These are phyloP conservation scores for Colletotrichum musae DNA, from an alignment of 2,329 filamentous ascomycete genomes.

Conservation along the genomic window DNA sequence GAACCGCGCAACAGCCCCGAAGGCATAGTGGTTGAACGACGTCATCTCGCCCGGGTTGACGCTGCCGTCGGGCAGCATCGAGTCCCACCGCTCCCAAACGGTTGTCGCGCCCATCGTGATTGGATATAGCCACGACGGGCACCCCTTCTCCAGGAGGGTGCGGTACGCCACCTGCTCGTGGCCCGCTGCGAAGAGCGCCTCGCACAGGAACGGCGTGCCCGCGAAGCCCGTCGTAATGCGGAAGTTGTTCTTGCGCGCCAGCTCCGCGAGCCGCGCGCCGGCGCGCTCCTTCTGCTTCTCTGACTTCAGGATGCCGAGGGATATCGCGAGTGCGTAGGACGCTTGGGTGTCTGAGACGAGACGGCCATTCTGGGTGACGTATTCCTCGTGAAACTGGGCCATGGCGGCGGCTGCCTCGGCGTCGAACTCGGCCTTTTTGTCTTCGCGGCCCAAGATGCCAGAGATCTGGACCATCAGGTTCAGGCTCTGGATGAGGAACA, in stretches of 20 bases:
- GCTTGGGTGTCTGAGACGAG: slow-evolving; percentile 43
- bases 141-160: slow-evolving; percentile 53
- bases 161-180: slow-evolving; percentile 48
- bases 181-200: slow-evolving; percentile 34
- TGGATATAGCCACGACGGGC: slow-evolving; percentile 56
- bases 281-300: not conserved
- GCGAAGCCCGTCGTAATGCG: slow-evolving; percentile 45
- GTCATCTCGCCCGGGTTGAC: slow-evolving; percentile 59
- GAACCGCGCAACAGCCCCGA: slow-evolving; percentile 56
- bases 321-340: slow-evolving; percentile 43
- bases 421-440: not conserved
- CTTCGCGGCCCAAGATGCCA: not conserved
- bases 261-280: slow-evolving; percentile 21
- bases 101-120: slow-evolving; percentile 57
- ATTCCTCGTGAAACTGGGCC: slow-evolving; percentile 45
- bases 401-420: not conserved
- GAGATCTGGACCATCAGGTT: slow-evolving; percentile 8
- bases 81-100: slow-evolving; percentile 60
- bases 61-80: slow-evolving; percentile 52
- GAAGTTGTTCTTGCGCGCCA: slow-evolving; percentile 18
- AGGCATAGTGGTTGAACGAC: slow-evolving; percentile 58
- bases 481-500: slow-evolving; percentile 46
- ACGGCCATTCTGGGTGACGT: slow-evolving; percentile 39
- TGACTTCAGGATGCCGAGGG: slow-evolving; percentile 39
- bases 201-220: slow-evolving; percentile 43